Percentiles rank a stretch among this genome's conserved stretches.
These are phyloP conservation scores for Trametes cinnabarina DNA, from an alignment of 768 basidiomycete genomes.

Conservation along the genomic window DNA sequence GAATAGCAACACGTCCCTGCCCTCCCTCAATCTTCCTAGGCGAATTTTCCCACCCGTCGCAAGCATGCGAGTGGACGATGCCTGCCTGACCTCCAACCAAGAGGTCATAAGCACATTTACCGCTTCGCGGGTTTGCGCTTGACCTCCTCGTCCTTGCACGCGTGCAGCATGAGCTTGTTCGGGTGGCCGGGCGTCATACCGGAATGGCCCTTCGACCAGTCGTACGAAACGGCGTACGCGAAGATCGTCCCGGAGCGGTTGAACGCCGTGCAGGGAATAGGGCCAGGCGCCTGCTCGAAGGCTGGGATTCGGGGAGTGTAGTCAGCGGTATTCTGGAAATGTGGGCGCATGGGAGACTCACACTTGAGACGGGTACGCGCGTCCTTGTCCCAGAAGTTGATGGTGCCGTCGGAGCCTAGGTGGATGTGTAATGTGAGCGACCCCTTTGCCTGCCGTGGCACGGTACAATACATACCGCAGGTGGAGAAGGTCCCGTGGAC, in stretches of 20 bases:
- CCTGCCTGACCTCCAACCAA: background rate
- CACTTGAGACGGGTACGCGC: conserved; percentile 89
- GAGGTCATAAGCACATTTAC: conserved; percentile 14
- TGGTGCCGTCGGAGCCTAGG: conserved; percentile 76
- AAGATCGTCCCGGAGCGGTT: conserved; percentile 87
- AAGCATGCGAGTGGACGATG: background rate
- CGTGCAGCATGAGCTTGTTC: conserved; percentile 83
- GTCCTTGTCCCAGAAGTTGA: conserved; percentile 96
- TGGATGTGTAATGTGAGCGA: background rate
- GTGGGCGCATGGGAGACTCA: conserved; percentile 38
- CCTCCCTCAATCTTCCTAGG: background rate
- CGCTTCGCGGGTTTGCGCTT: conserved; percentile 52
- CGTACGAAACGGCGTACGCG: conserved; percentile 90
- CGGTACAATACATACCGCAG: conserved; percentile 26
- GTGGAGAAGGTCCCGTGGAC: conserved; percentile 51
- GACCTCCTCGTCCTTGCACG: conserved; percentile 85
- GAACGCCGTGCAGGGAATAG: conserved; percentile 79
- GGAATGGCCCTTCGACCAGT: conserved; percentile 90
- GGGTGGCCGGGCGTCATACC: conserved; percentile 71
- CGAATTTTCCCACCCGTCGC: background rate
- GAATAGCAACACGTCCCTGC: background rate
- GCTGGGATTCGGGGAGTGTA: conserved; percentile 41
- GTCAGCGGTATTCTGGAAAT: too few species aligned
- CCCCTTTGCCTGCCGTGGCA: too few species aligned
- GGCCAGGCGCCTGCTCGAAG: conserved; percentile 71